These are phyloP conservation scores for Rhododendron mucronatum DNA, from an alignment of 148 eudicot genomes.

Conservation along the genomic window DNA sequence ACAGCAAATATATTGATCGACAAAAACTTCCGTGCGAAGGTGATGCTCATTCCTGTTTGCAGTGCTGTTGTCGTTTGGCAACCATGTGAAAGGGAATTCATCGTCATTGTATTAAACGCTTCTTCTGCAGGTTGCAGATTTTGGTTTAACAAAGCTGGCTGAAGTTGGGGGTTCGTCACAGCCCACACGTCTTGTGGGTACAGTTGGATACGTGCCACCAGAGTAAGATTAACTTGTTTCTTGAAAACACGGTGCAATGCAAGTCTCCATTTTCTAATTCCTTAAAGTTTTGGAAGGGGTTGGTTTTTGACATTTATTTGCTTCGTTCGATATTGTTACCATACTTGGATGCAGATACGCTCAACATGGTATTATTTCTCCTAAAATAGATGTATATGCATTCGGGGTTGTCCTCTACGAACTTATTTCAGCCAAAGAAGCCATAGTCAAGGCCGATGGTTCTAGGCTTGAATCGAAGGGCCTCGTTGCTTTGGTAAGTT, in stretches of 20 bases:
- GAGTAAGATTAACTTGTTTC: conserved; percentile 54
- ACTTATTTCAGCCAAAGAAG: conserved; percentile 85
- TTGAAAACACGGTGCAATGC: background rate
- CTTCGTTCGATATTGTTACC: background rate
- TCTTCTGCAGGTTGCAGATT: conserved; percentile 81
- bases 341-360: conserved; percentile 56
- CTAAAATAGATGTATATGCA: conserved; percentile 88
- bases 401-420: conserved; percentile 91
- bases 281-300: background rate
- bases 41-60: background rate
- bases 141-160: conserved; percentile 82
- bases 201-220: conserved; percentile 98
- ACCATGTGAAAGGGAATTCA: background rate
- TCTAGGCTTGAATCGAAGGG: conserved; percentile 45
- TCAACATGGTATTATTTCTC: conserved; percentile 77
- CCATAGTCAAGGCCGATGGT: conserved; percentile 54
- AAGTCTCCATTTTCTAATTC: background rate
- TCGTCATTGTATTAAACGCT: background rate
- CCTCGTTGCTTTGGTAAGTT: conserved; percentile 63
- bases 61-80: background rate
- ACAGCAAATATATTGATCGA: conserved; percentile 88
- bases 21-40: conserved; percentile 79
- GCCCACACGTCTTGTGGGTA: conserved; percentile 71
- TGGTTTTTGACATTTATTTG: background rate
- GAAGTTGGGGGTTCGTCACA: conserved; percentile 54